Percentiles rank a stretch among this genome's conserved stretches.
phyloP scores from a whole-genome alignment of 1,139 yeast species.

The Scheffersomyces insectosa region DNA sequence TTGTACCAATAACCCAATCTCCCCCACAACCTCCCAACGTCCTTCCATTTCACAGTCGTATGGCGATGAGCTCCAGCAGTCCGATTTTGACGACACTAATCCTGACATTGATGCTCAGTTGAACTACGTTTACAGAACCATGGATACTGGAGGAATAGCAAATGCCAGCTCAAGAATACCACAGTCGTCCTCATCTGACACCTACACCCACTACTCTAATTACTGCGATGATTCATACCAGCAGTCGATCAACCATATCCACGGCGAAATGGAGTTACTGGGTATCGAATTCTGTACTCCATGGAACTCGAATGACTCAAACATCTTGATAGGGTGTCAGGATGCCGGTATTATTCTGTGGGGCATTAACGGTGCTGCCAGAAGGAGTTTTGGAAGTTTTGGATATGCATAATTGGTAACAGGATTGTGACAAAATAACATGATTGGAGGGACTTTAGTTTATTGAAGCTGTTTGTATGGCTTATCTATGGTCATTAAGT shows the following conservation, averaged over 20 bases:
- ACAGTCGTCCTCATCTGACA: constrained; percentile 14
- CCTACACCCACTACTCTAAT: constrained; percentile 7
- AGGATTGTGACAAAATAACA: constrained; percentile 10
- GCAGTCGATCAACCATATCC: constrained; percentile 33
- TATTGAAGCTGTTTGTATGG: no score
- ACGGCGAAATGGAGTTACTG: constrained; percentile 48
- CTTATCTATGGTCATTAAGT: no score
- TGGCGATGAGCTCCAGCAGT: constrained; percentile 1
- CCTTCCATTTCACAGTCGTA: constrained; percentile 11
- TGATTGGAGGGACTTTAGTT: no score
- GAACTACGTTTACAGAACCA: constrained; percentile 15
- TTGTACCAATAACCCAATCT: constrained; percentile 4
- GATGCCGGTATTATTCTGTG: constrained; percentile 46
- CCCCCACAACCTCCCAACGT: constrained; percentile 16
- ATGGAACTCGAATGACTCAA: constrained; percentile 20
- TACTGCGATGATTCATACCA: constrained; percentile 17
- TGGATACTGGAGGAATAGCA: constrained; percentile 10
- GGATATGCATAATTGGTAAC: constrained; percentile 18
- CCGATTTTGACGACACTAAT: constrained; percentile 2
- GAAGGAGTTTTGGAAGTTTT: constrained; percentile 42
- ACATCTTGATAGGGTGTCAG: constrained; percentile 43
- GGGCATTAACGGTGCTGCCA: constrained; percentile 42
- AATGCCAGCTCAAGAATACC: not conserved
- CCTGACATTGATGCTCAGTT: constrained; percentile 11
- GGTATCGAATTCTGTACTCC: constrained; percentile 39